Base-by-base conservation (phyloP, 495 filamentous ascomycete species). In the Elaphomyces granulatus region DNA sequence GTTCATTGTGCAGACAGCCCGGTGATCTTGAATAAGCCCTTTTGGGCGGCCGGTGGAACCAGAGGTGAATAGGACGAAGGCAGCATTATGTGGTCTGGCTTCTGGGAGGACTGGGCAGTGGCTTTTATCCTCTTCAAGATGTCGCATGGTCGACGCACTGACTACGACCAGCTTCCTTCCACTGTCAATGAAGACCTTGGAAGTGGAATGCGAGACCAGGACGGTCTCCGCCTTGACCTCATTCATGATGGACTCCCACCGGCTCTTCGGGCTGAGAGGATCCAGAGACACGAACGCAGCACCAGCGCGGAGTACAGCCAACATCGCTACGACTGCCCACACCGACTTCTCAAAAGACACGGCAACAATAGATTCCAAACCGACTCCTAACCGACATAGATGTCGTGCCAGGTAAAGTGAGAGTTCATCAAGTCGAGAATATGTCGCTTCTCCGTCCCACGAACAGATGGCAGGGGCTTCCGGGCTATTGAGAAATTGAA, bases 271-370 rank as follows among this genome's bases (percentile, higher is more conserved):
- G 32, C 76, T 64, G 0, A 57, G 54, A 12, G 70, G 66, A 47
- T 81, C 75, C 4, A 83, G 52, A 0, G 63, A 67, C 2, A 77
- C 67, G 47, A 74, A 74, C 0, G 66, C 73, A 15, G 67, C 72
- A 2, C 77, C 77, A 4, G 76, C 71, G 45, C 72, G 74, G 4
- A 72, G 54, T 14, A 80, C 62, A 1, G 70, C 74, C 2, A 77
- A 43, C 45, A 70, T 63, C 1, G 71, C 54, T 19, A 79, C 57
- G 4, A 71, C 43, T 9, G 64, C 59, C 71, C 69, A 77, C 0
- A 58, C 59, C 0, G 70, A 73, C 46, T 75, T 77, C 20, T 75
- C 70, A 18, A 77, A 75, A 31, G 56, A 74, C 1, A 79, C 36
- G 3, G 69, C 68, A 8, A 80, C 69, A 12, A 70, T 51, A 0